Percentiles rank a stretch among this genome's conserved stretches.
Evolutionary conservation across 306 rosid genomes (phyloP).

Genomic region (Rosa rugosa): DNA sequence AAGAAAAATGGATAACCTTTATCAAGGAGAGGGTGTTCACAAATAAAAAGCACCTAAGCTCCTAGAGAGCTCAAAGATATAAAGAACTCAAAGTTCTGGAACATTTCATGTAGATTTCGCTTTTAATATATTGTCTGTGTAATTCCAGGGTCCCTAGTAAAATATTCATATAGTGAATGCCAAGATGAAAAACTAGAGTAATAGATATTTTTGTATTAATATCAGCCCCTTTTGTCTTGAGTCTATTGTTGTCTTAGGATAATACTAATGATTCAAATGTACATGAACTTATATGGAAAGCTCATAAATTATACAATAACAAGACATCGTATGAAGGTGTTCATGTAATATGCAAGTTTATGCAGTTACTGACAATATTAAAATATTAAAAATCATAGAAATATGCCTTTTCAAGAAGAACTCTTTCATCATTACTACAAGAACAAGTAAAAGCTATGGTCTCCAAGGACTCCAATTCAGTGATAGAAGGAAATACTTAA

Average conservation of each 20-base stretch:
- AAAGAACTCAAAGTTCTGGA: not conserved
- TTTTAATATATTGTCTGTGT: not conserved
- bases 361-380: not conserved
- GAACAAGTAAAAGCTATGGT: not conserved
- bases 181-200: not conserved
- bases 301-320: not conserved
- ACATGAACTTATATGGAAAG: not conserved
- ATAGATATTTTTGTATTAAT: not conserved
- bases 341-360: not conserved
- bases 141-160: not conserved
- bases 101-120: not conserved
- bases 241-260: too few species aligned
- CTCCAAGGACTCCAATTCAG: not conserved
- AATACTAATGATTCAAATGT: too few species aligned
- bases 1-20: not conserved
- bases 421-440: not conserved
- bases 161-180: too few species aligned
- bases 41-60: not conserved
- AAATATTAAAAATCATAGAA: not conserved
- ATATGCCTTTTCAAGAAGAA: constrained; percentile 4
- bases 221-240: not conserved
- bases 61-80: not conserved
- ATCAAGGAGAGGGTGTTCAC: not conserved
- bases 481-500: not conserved
- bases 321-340: too few species aligned